Percentiles rank a stretch among this genome's conserved stretches.
phyloP scores from a whole-genome alignment of 2,329 filamentous ascomycete genomes.

The Sclerotinia spermophila region DNA sequence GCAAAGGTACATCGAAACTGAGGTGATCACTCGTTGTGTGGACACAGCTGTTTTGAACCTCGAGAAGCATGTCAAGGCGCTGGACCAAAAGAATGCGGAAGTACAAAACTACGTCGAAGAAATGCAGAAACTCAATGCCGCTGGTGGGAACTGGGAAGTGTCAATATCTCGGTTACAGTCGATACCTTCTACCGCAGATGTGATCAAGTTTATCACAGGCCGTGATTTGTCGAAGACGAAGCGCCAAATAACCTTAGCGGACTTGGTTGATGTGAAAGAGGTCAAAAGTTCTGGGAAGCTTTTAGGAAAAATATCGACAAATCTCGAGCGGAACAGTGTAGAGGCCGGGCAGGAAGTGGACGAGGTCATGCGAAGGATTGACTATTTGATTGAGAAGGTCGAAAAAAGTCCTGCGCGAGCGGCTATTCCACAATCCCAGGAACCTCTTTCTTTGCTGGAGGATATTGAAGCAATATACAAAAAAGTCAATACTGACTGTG shows the following conservation, averaged over 20 bases:
- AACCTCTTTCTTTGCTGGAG: conserved; percentile 66
- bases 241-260: conserved; percentile 59
- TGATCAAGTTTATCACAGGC: conserved; percentile 63
- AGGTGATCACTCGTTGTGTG: conserved; percentile 73
- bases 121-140: conserved; percentile 63
- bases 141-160: conserved; percentile 64
- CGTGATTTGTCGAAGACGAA: conserved; percentile 43
- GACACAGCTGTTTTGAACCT: conserved; percentile 84
- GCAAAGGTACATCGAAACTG: conserved; percentile 67
- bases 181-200: conserved; percentile 61
- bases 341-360: conserved; percentile 59
- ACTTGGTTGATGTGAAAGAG: conserved; percentile 71
- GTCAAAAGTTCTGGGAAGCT: conserved; percentile 68
- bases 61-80: conserved; percentile 66
- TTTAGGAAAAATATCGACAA: conserved; percentile 54
- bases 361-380: conserved; percentile 58
- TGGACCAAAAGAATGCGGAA: conserved; percentile 69
- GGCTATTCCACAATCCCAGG: conserved; percentile 54
- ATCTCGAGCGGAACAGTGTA: conserved; percentile 56
- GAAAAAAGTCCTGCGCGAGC: conserved; percentile 55
- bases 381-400: conserved; percentile 59
- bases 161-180: conserved; percentile 62
- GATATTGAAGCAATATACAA: conserved; percentile 83
- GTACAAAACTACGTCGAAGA: conserved; percentile 67
- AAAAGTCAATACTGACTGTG: conserved; percentile 84